phyloP scores from a whole-genome alignment of 2,329 filamentous ascomycete genomes.

The Coniochaeta sp. region DNA sequence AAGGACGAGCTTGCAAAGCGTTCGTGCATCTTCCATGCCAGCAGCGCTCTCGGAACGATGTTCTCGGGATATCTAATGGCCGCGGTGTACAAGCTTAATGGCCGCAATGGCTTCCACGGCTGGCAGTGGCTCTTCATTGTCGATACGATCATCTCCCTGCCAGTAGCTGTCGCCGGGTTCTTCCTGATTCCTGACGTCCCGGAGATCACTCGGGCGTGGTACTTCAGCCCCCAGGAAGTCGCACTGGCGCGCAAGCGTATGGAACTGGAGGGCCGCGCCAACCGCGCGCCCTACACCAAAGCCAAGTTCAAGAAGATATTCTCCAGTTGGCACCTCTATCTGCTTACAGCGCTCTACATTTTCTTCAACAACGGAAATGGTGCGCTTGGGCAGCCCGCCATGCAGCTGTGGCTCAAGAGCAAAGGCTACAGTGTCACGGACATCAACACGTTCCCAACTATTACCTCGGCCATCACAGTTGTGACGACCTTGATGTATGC shows the following conservation, averaged over 20 bases:
- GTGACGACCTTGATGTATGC: conserved; percentile 55
- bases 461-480: conserved; percentile 45
- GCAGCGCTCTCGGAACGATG: conserved; percentile 45
- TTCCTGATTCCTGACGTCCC: conserved; percentile 32
- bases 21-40: conserved; percentile 37
- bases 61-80: conserved; percentile 51
- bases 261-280: conserved; percentile 35
- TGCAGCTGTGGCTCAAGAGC: conserved; percentile 39
- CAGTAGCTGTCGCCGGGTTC: conserved; percentile 45
- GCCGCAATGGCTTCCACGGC: conserved; percentile 37
- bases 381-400: conserved; percentile 43
- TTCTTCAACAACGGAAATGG: conserved; percentile 55
- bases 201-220: conserved; percentile 29
- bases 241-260: conserved; percentile 30
- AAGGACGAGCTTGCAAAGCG: conserved; percentile 42
- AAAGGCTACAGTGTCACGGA: conserved; percentile 31
- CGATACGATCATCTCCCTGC: conserved; percentile 47
- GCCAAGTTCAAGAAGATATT: conserved; percentile 54
- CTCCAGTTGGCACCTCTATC: conserved; percentile 56
- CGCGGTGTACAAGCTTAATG: conserved; percentile 44
- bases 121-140: conserved; percentile 54
- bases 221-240: conserved; percentile 27
- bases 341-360: conserved; percentile 50
- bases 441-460: conserved; percentile 50
- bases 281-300: conserved; percentile 28